A percentile compares a stretch with the other conserved stretches of the same genome.
Evolutionary conservation across 2,329 filamentous ascomycete species (phyloP).

Genomic region (Trichoderma atrobrunneum): DNA sequence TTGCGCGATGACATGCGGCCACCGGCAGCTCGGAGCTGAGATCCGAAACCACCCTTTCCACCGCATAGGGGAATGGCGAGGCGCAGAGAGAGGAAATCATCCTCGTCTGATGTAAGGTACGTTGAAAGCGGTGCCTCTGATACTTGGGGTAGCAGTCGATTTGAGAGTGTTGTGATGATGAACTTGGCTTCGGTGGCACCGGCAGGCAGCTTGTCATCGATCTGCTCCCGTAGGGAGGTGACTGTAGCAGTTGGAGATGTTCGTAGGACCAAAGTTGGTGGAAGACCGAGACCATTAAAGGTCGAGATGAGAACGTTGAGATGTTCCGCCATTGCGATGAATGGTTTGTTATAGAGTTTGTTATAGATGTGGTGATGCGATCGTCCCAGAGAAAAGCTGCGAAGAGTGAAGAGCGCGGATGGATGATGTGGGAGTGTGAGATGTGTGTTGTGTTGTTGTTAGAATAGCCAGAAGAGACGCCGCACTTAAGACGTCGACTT

Average conservation of each 20-base stretch:
- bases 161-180: constrained; percentile 78
- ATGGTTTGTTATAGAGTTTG: background rate
- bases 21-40: constrained; percentile 91
- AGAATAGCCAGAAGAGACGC: background rate
- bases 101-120: constrained; percentile 54
- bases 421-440: background rate
- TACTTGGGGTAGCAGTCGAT: constrained; percentile 61
- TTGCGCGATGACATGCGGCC: constrained; percentile 97
- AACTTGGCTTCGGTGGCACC: constrained; percentile 59
- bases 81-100: constrained; percentile 77
- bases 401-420: background rate
- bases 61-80: constrained; percentile 77
- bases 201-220: constrained; percentile 60
- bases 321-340: constrained; percentile 23
- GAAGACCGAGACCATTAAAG: constrained; percentile 78
- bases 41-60: constrained; percentile 97
- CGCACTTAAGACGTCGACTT: background rate
- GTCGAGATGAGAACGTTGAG: constrained; percentile 83
- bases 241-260: constrained; percentile 63
- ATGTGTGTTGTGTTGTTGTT: background rate
- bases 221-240: constrained; percentile 61
- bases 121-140: constrained; percentile 57
- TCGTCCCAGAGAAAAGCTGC: background rate
- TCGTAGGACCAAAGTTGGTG: constrained; percentile 77
- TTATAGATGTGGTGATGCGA: constrained; percentile 3